Evolutionary conservation across 129 eudicot genomes (phyloP).

Genomic region (Kitagawia praeruptora): DNA sequence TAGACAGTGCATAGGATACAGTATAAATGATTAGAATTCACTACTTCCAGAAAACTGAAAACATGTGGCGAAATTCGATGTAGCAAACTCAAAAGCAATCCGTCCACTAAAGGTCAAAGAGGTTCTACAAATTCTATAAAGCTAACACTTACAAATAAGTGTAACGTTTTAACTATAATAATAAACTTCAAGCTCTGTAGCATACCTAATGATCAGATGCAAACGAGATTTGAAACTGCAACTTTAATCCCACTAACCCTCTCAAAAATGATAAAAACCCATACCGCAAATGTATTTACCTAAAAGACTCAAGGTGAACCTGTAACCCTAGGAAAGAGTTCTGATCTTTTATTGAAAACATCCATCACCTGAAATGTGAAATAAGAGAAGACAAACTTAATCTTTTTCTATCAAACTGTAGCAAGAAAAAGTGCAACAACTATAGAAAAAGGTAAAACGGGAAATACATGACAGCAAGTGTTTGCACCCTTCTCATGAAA

Average conservation of each 20-base stretch:
- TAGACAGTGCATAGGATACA: background rate
- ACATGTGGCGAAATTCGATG: background rate
- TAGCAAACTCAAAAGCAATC: background rate
- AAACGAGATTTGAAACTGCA: background rate
- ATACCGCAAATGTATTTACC: slow-evolving; percentile 10
- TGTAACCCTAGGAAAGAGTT: slow-evolving; percentile 84
- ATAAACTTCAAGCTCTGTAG: background rate
- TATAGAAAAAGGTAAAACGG: background rate
- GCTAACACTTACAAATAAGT: background rate
- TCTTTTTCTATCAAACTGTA: background rate
- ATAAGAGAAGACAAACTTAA: background rate
- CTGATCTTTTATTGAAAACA: slow-evolving; percentile 82
- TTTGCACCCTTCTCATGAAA: background rate
- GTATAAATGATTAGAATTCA: background rate
- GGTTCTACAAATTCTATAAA: background rate
- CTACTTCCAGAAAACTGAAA: background rate
- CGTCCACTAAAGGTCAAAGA: background rate
- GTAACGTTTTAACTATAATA: background rate
- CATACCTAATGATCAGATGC: slow-evolving; percentile 1
- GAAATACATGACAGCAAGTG: background rate
- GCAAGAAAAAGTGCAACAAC: background rate
- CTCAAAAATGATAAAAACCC: slow-evolving; percentile 9
- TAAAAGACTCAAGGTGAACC: slow-evolving; percentile 40
- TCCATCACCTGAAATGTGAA: slow-evolving; percentile 73
- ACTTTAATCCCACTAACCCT: background rate